These are phyloP conservation scores for Debaryomyces castellii DNA, from an alignment of 805 yeast genomes.

Conservation along the genomic window DNA sequence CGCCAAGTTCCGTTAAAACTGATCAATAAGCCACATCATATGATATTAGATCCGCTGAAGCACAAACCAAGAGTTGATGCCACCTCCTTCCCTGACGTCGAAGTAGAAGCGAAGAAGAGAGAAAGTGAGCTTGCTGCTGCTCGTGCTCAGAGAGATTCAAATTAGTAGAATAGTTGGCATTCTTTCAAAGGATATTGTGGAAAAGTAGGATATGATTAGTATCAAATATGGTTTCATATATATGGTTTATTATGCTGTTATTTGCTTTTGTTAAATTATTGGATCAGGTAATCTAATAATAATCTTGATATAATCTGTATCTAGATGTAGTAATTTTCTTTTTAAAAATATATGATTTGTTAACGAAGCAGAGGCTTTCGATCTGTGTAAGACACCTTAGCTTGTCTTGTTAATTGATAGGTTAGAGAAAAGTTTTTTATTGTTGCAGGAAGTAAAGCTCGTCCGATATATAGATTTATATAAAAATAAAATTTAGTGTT, in stretches of 20 bases:
- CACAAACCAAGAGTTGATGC: conserved; percentile 24
- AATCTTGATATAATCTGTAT: background rate
- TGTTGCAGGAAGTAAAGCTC: background rate
- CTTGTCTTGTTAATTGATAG: too few relatives aligned
- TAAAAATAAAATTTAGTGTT: background rate
- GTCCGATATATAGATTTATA: background rate
- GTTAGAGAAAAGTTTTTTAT: too few relatives aligned
- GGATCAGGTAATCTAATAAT: background rate
- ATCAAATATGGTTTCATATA: too few relatives aligned
- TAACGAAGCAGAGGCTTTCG: too few relatives aligned
- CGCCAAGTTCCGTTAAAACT: conserved; percentile 33
- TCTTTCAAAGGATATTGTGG: too few relatives aligned
- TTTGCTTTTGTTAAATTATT: background rate
- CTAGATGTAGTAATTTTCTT: background rate
- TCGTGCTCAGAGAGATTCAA: conserved; percentile 3
- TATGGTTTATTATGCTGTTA: background rate
- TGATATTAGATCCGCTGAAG: conserved; percentile 21
- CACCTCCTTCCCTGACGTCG: conserved; percentile 29
- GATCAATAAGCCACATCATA: conserved; percentile 42
- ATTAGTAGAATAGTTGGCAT: too few relatives aligned
- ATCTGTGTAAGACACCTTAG: too few relatives aligned
- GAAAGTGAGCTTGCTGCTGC: conserved; percentile 17
- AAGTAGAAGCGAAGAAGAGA: conserved; percentile 30
- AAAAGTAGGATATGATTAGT: too few relatives aligned
- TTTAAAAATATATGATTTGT: background rate